phyloP scores from a whole-genome alignment of 2,329 filamentous ascomycete genomes.

The Stagonosporopsis cucurbitacearum region DNA sequence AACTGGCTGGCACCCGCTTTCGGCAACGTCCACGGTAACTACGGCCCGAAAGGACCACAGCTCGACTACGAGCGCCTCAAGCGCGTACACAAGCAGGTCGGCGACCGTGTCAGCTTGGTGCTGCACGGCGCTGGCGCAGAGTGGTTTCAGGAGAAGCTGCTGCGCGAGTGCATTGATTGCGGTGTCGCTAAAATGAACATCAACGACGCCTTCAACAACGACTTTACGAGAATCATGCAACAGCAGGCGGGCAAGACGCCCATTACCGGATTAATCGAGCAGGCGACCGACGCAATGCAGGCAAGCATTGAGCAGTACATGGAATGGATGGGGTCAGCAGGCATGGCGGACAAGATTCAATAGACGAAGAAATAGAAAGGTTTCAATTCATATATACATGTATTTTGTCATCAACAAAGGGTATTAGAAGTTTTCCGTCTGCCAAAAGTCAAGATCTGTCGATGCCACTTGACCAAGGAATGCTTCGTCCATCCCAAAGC shows the following conservation, averaged over 20 bases:
- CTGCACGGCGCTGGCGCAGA: slow-evolving; percentile 64
- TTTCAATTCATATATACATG: slow-evolving; percentile 5
- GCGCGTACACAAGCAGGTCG: slow-evolving; percentile 58
- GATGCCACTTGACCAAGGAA: slow-evolving; percentile 39
- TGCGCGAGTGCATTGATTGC: slow-evolving; percentile 60
- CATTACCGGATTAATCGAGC: slow-evolving; percentile 62
- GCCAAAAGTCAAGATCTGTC: slow-evolving; percentile 42
- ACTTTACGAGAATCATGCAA: slow-evolving; percentile 56
- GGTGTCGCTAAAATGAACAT: slow-evolving; percentile 66
- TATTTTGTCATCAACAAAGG: slow-evolving; percentile 2
- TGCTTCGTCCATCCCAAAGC: slow-evolving; percentile 43
- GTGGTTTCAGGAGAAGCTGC: slow-evolving; percentile 60
- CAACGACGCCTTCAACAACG: slow-evolving; percentile 64
- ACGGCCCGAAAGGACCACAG: slow-evolving; percentile 67
- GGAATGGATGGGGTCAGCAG: slow-evolving; percentile 55
- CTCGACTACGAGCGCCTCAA: slow-evolving; percentile 44
- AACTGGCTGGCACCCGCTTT: slow-evolving; percentile 78
- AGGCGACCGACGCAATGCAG: slow-evolving; percentile 62
- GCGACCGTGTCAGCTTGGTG: slow-evolving; percentile 59
- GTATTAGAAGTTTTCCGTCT: slow-evolving; percentile 33
- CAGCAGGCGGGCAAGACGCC: slow-evolving; percentile 60
- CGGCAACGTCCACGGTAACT: slow-evolving; percentile 78
- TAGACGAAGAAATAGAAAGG: slow-evolving; percentile 14
- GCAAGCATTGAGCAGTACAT: slow-evolving; percentile 63
- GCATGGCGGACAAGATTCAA: slow-evolving; percentile 39